Evolutionary conservation across 352 stramenopile species (phyloP).

Genomic region (Thalassiosira mediterranea): DNA sequence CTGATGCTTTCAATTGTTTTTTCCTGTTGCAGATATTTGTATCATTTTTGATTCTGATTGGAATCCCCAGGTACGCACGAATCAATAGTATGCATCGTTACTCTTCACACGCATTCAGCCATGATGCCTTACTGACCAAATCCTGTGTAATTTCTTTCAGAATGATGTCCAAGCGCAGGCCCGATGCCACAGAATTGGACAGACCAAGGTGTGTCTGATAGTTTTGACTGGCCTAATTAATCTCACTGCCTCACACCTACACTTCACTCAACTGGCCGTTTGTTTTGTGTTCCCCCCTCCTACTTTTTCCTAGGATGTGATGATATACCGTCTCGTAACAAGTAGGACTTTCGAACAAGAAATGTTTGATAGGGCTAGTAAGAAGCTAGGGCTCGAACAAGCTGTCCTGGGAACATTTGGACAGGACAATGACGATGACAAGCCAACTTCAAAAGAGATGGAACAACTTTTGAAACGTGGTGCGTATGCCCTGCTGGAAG

Average conservation of each 20-base stretch:
- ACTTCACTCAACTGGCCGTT: slow-evolving; percentile 10
- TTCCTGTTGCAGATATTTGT: slow-evolving; percentile 54
- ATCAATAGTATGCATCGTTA: too few relatives aligned
- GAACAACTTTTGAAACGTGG: slow-evolving; percentile 98
- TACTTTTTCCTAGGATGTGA: too few relatives aligned
- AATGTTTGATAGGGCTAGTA: slow-evolving; percentile 99
- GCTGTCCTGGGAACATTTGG: slow-evolving; percentile 97
- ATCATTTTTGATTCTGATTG: slow-evolving; percentile 76
- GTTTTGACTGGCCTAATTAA: too few relatives aligned
- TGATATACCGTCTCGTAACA: slow-evolving; percentile 99
- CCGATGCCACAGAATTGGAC: slow-evolving; percentile 98
- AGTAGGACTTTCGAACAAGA: slow-evolving; percentile 99
- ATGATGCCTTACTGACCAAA: too few relatives aligned
- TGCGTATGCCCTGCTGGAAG: slow-evolving; percentile 95
- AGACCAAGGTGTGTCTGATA: too few relatives aligned
- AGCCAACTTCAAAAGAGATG: slow-evolving; percentile 93
- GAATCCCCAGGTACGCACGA: slow-evolving; percentile 92
- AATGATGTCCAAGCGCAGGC: slow-evolving; percentile 96
- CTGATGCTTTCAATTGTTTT: background rate
- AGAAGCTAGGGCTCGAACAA: slow-evolving; percentile 98
- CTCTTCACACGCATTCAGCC: too few relatives aligned
- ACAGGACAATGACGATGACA: slow-evolving; percentile 91
- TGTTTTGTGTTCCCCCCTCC: too few relatives aligned
- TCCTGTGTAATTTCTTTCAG: too few relatives aligned
- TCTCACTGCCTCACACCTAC: background rate